phyloP scores from a whole-genome alignment of 768 basidiomycete genomes.

The Mycena olivaceomarginata region DNA sequence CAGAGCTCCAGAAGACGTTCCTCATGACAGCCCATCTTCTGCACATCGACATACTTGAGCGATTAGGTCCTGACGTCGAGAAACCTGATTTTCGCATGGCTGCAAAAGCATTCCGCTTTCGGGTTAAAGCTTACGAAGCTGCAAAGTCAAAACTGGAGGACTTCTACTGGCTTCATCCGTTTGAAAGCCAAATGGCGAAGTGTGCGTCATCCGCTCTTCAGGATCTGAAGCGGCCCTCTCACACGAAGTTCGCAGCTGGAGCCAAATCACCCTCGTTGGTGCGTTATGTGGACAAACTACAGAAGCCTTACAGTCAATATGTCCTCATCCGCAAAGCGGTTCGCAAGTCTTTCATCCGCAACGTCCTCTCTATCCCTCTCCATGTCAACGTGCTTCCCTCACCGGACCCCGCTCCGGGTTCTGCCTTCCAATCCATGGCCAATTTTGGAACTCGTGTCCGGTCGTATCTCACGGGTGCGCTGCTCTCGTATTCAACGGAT shows the following conservation, averaged over 20 bases:
- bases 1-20: constrained; percentile 21
- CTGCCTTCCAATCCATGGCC: constrained; percentile 20
- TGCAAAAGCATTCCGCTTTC: constrained; percentile 20
- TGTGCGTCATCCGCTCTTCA: constrained; percentile 21
- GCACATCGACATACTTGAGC: constrained; percentile 24
- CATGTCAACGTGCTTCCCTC: constrained; percentile 22
- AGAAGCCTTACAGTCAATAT: constrained; percentile 30
- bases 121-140: constrained; percentile 7
- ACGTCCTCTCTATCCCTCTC: constrained; percentile 29
- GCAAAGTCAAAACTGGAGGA: constrained; percentile 30
- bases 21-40: constrained; percentile 19
- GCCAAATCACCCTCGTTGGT: constrained; percentile 28
- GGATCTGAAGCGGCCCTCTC: constrained; percentile 9
- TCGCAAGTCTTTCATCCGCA: constrained; percentile 30
- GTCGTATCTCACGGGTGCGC: constrained; percentile 25
- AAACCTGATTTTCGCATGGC: constrained; percentile 24
- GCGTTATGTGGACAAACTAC: constrained; percentile 27
- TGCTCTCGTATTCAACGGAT: constrained; percentile 7
- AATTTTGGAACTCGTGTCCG: constrained; percentile 27
- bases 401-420: constrained; percentile 8
- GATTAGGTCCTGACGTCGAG: constrained; percentile 32
- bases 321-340: constrained; percentile 25
- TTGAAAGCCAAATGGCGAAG: constrained; percentile 21
- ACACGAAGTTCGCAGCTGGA: constrained; percentile 19
- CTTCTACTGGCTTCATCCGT: constrained; percentile 25